These are phyloP conservation scores for Bidens hawaiensis DNA, from an alignment of 140 eudicot genomes.

Conservation along the genomic window DNA sequence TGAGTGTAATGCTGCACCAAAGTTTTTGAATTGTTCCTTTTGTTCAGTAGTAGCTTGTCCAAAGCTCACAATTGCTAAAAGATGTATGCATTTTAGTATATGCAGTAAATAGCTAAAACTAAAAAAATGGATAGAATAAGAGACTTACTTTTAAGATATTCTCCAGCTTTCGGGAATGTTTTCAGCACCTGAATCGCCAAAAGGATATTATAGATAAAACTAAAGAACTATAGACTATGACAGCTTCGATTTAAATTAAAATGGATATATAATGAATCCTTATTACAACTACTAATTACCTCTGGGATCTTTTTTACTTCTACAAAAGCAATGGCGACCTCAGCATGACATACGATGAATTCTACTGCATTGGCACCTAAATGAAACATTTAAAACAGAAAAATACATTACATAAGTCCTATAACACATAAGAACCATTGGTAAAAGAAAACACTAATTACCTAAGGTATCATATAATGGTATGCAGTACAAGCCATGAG, in stretches of 20 bases:
- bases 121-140: constrained; percentile 2
- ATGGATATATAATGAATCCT: background rate
- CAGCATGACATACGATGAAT: constrained; percentile 82
- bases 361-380: constrained; percentile 92
- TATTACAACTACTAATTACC: constrained; percentile 38
- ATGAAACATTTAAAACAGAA: constrained; percentile 21
- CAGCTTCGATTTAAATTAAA: background rate
- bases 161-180: constrained; percentile 61
- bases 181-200: constrained; percentile 61
- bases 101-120: background rate
- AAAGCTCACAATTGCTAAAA: constrained; percentile 85
- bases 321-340: constrained; percentile 74
- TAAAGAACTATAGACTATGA: background rate
- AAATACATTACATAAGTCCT: background rate
- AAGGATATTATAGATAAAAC: constrained; percentile 3
- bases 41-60: constrained; percentile 69
- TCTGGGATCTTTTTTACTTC: constrained; percentile 78
- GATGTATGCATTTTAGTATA: constrained; percentile 4
- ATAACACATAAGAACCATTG: constrained; percentile 10
- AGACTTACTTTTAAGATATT: constrained; percentile 76
- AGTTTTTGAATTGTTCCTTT: constrained; percentile 59
- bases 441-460: constrained; percentile 15
- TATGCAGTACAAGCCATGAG: constrained; percentile 86
- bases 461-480: constrained; percentile 95
- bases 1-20: constrained; percentile 59